Evolutionary conservation across 1,284 basidiomycete species (phyloP), one percentile per base, ranked within the genome.

Genomic region (Trametes versicolor): DNA sequence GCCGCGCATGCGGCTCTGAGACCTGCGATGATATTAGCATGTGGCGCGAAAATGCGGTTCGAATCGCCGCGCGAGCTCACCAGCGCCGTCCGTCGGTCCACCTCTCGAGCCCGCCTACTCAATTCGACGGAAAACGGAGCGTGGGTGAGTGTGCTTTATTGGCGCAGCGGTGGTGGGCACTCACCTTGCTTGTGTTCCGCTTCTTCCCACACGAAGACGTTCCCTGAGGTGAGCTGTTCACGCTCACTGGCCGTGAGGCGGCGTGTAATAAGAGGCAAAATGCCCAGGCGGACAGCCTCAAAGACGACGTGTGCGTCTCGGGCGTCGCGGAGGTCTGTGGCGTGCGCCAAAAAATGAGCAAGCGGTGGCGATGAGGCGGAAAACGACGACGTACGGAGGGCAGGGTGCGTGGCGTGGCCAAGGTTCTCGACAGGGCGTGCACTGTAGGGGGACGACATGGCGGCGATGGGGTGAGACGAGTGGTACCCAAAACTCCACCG

Each of bases 181-280:
- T 58, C 60, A 77, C 76, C 76, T 71, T 77, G 76, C 69, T 92
- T 91, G 59, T 89, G 88, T 71, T 92, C 90, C 13, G 89, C 90
- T 73, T 93, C 91, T 72, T 93, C 91, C 92, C 92, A 93, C 47
- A 93, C 92, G 71, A 92, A 93, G 39, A 93, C 85, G 68, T 92
- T 90, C 0, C 91, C 91, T 57, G 90, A 89, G 41, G 75, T 75
- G 7, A 93, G 79, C 52, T 87, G 84, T 50, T 91, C 88, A 62
- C 92, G 83, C 73, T 93, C 91, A 63, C 80, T 85, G 7, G 86
- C 80, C 15, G 88, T 84, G 29, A 93, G 81, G 17, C 91, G 85
- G 29, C 90, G 84, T 64, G 84, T 89, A 65, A 93, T 87, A 56
- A 93, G 79, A 4, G 91, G 91, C 39, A 93, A 79, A 52, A 89